Percentiles rank a stretch among this genome's conserved stretches.
These are phyloP conservation scores for Mycena galopus DNA, from an alignment of 768 basidiomycete species.

Conservation along the genomic window DNA sequence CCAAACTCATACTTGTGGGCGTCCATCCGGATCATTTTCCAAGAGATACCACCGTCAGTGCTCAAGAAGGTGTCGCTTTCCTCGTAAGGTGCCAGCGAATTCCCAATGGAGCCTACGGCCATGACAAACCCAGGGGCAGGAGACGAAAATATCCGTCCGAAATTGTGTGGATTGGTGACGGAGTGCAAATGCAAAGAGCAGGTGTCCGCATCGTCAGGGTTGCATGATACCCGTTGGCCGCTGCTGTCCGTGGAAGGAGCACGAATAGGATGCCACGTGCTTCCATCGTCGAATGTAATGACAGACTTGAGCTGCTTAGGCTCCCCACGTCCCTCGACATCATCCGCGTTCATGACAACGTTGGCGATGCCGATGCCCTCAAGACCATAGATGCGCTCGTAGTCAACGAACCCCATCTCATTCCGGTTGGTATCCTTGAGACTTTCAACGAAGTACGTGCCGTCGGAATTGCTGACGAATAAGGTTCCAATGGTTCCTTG, in stretches of 20 bases:
- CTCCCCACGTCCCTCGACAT: slow-evolving; percentile 80
- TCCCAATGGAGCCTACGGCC: slow-evolving; percentile 94
- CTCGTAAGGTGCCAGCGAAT: slow-evolving; percentile 75
- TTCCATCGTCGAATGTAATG: slow-evolving; percentile 93
- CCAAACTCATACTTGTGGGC: slow-evolving; percentile 98
- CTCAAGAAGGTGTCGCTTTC: slow-evolving; percentile 96
- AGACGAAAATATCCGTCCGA: slow-evolving; percentile 93
- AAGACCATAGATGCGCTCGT: slow-evolving; percentile 87
- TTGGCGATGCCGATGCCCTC: slow-evolving; percentile 95
- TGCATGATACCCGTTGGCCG: slow-evolving; percentile 74
- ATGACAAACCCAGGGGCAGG: slow-evolving; percentile 95
- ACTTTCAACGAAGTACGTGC: slow-evolving; percentile 93
- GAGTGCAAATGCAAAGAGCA: slow-evolving; percentile 95
- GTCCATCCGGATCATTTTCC: slow-evolving; percentile 80
- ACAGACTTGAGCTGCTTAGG: slow-evolving; percentile 80
- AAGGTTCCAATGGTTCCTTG: slow-evolving; percentile 83
- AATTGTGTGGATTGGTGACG: slow-evolving; percentile 93
- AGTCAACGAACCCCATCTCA: slow-evolving; percentile 90
- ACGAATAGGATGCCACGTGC: slow-evolving; percentile 80
- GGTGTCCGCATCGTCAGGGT: slow-evolving; percentile 62
- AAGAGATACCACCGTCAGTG: slow-evolving; percentile 88
- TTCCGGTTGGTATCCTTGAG: slow-evolving; percentile 95
- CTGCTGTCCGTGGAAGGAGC: slow-evolving; percentile 70
- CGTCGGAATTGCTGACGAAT: slow-evolving; percentile 96
- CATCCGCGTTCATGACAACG: slow-evolving; percentile 84